Evolutionary conservation across 768 basidiomycete species (phyloP).

Genomic region (Kondoa subrosea): DNA sequence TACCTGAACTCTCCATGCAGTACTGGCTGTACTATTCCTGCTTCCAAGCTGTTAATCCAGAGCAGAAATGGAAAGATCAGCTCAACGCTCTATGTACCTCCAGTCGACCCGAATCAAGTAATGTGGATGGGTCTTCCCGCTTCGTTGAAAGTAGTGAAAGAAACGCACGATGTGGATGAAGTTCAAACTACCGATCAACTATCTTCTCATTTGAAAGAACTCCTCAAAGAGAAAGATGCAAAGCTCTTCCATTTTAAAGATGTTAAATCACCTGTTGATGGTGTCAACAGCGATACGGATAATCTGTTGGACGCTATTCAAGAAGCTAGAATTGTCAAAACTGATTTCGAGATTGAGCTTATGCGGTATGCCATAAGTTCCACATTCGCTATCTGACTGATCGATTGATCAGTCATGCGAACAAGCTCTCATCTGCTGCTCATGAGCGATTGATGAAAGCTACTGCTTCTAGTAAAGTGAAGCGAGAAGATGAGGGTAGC

Average conservation of each 20-base stretch:
- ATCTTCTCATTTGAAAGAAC: conserved; percentile 20
- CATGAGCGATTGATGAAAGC: conserved; percentile 72
- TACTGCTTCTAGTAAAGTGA: conserved; percentile 54
- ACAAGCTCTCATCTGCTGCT: conserved; percentile 69
- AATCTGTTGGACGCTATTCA: conserved; percentile 60
- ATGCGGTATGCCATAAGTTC: conserved; percentile 38
- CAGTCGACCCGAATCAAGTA: conserved; percentile 47
- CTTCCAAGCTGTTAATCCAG: conserved; percentile 49
- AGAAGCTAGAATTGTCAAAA: conserved; percentile 60
- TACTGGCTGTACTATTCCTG: conserved; percentile 59
- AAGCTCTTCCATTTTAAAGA: conserved; percentile 6
- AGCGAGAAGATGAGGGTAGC: conserved; percentile 84
- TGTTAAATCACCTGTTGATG: neutral
- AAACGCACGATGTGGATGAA: conserved; percentile 30
- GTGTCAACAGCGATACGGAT: conserved; percentile 6
- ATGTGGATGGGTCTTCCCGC: conserved; percentile 29
- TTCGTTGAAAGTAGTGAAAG: conserved; percentile 27
- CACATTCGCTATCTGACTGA: neutral
- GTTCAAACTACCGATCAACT: conserved; percentile 43
- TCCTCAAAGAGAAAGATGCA: neutral
- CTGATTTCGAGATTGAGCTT: conserved; percentile 49
- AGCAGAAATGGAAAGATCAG: conserved; percentile 34
- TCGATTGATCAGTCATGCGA: conserved; percentile 39
- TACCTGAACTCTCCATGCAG: conserved; percentile 62
- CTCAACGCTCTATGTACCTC: conserved; percentile 59